Base-by-base conservation (phyloP, 192 early-diverging fungal genomes). In the Polychytrium aggregatum region DNA sequence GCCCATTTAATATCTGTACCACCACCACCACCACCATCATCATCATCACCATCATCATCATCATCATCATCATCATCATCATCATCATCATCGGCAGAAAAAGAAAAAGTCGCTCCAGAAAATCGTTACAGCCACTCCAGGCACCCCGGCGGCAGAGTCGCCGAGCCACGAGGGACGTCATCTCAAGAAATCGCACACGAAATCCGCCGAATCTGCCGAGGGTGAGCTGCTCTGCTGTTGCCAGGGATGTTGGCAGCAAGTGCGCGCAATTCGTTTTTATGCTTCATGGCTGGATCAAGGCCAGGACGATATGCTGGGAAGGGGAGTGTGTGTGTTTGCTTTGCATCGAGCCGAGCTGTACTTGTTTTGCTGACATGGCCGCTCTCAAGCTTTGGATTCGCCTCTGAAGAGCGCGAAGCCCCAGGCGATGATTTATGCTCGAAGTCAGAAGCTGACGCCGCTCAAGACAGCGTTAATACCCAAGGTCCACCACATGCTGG, bases 351-450 rank as follows among this genome's bases (percentile, higher is more conserved):
- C 21, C 24, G 29, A 58, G 48, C 31, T 35, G 37, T 17, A 44
- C 29, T 24, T 30, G 20, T 14, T 26, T n/a, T 52, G 21, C 14
- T 24, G 22, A 28, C 25, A 54, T 10, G 29, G 25, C 42, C n/a
- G 9, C 27, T 10, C 27, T 8, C n/a, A 25, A 33, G 25, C 41
- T 28, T 13, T 46, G 42, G 44, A 33, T 2, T 36, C 52, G 7
- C 27, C 53, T 0, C 26, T 58, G 37, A 52, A 46, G 55, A 71
- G 66, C 41, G 72, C 72, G 30, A 77, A 78, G 38, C 44, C 77
- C 36, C 67, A 72, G 13, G 71, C 76, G 17, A 83, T 83, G 14
- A 79, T 79, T 0, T 82, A 68, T 33, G 55, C 82, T 14, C 71
- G 82, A 24, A 78, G 79, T 34, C 65, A 77, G 52, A 74, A 72